phyloP scores from a whole-genome alignment of 2,329 filamentous ascomycete species.

The Cladophialophora bantiana region DNA sequence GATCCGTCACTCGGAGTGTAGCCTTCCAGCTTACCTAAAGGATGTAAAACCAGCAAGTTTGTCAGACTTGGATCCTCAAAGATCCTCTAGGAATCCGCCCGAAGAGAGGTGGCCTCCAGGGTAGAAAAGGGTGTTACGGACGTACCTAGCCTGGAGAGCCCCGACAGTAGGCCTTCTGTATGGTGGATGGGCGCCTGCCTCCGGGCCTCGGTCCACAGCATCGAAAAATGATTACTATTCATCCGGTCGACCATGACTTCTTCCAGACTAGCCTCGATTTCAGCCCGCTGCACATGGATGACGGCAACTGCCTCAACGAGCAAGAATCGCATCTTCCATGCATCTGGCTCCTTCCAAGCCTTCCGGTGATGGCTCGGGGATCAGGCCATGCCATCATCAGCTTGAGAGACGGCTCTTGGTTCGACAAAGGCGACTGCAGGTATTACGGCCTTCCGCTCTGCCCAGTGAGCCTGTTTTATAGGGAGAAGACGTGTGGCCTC shows the following conservation, averaged over 20 bases:
- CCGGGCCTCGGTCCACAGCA: constrained; percentile 2
- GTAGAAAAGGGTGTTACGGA: constrained; percentile 4
- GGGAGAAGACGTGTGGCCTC: not conserved
- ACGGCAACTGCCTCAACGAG: constrained; percentile 19
- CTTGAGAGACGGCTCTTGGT: not conserved
- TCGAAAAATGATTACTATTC: constrained; percentile 19
- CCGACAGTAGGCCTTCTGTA: not conserved
- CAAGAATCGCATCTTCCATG: not conserved
- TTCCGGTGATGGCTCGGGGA: constrained; percentile 13
- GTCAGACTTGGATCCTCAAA: not conserved
- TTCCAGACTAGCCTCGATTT: not conserved
- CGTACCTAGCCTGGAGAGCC: not conserved
- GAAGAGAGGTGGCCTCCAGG: too few species aligned
- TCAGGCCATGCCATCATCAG: not conserved
- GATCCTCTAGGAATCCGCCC: not conserved
- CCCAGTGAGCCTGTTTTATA: constrained; percentile 12
- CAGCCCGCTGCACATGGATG: constrained; percentile 14
- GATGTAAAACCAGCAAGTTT: constrained; percentile 23
- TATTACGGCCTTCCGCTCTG: not conserved
- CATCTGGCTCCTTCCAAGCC: not conserved
- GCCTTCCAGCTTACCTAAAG: constrained; percentile 13
- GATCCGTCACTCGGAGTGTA: not conserved
- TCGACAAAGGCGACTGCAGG: not conserved
- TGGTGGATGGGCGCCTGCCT: not conserved
- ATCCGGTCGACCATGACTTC: not conserved